These are phyloP conservation scores for Rutstroemia sp. DNA, from an alignment of 2,329 filamentous ascomycete genomes.

Conservation along the genomic window DNA sequence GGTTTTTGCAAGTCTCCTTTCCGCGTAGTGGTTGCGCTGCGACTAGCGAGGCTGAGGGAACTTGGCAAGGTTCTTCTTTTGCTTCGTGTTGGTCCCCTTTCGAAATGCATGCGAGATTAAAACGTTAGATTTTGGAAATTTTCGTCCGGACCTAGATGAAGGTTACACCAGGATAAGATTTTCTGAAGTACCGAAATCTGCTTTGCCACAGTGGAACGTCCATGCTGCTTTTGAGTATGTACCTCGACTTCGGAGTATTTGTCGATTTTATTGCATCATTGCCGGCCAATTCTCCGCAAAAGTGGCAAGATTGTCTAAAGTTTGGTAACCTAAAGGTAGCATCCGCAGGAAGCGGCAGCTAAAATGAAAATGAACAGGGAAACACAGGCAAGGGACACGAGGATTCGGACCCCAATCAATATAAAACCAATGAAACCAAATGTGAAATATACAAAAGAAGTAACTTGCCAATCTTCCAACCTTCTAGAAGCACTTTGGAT, in stretches of 20 bases:
- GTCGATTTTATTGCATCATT: background rate
- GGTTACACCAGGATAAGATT: background rate
- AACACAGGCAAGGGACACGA: background rate
- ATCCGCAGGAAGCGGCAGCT: conserved; percentile 10
- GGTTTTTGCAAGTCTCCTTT: background rate
- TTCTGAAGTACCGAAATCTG: background rate
- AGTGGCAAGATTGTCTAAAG: background rate
- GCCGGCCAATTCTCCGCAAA: background rate
- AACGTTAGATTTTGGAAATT: background rate
- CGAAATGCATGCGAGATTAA: background rate
- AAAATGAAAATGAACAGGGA: conserved; percentile 6
- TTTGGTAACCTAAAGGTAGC: conserved; percentile 1
- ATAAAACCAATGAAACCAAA: background rate
- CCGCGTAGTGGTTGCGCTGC: background rate
- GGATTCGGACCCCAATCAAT: background rate
- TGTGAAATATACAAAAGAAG: background rate
- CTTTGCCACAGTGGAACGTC: background rate
- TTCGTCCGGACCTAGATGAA: background rate
- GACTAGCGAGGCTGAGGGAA: background rate
- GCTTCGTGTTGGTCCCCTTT: background rate
- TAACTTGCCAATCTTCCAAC: background rate
- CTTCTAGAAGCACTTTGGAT: conserved; percentile 6
- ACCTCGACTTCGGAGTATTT: background rate
- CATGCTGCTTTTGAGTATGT: background rate
- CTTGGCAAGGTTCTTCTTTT: background rate